A percentile compares a stretch with the other conserved stretches of the same genome.
Evolutionary conservation across 768 basidiomycete species (phyloP).

Genomic region (Mycena chlorophos): DNA sequence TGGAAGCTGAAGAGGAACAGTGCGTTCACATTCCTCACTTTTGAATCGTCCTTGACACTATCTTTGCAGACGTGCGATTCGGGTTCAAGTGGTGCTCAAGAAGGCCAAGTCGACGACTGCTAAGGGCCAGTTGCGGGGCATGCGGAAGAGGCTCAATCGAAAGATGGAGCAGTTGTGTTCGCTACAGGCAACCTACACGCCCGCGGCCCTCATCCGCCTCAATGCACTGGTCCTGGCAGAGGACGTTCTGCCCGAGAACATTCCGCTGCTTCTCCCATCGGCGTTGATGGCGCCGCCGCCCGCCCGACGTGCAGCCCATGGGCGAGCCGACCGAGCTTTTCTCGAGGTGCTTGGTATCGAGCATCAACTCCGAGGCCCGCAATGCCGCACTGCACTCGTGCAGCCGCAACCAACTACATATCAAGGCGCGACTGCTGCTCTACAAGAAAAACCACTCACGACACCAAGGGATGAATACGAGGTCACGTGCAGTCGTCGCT

Average conservation of each 20-base stretch:
- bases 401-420: conserved; percentile 5
- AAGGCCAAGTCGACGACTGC: background rate
- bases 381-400: conserved; percentile 5
- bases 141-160: background rate
- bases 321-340: background rate
- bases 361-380: conserved; percentile 5
- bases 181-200: conserved; percentile 10
- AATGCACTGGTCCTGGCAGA: background rate
- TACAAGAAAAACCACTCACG: conserved; percentile 5
- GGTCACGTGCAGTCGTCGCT: conserved; percentile 1
- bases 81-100: background rate
- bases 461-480: conserved; percentile 9
- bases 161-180: background rate
- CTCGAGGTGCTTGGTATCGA: background rate
- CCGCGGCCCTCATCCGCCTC: background rate
- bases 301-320: background rate
- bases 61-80: background rate
- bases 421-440: background rate
- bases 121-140: background rate
- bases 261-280: conserved; percentile 2
- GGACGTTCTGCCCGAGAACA: background rate
- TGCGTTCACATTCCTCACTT: conserved; percentile 2
- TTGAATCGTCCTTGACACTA: background rate
- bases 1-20: conserved; percentile 26
- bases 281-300: background rate